A percentile compares a stretch with the other conserved stretches of the same genome.
phyloP scores from a whole-genome alignment of 805 yeast species.

The Clavispora santaluciae region DNA sequence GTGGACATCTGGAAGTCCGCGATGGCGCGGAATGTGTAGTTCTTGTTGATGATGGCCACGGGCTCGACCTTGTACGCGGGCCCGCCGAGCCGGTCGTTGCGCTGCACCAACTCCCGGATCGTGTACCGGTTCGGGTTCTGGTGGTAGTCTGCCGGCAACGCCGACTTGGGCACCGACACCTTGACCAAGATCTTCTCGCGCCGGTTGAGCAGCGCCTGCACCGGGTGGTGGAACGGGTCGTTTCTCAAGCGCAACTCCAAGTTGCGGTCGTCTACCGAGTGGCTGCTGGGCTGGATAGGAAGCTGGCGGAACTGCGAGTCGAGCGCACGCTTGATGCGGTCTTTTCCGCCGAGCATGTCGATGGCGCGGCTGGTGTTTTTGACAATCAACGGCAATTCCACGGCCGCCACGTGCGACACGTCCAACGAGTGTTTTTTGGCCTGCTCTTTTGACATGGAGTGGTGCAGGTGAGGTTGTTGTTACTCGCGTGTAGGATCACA shows the following conservation, averaged over 20 bases:
- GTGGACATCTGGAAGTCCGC: slow-evolving; percentile 81
- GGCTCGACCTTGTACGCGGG: slow-evolving; percentile 48
- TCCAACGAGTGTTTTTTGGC: slow-evolving; percentile 63
- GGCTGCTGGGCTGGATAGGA: slow-evolving; percentile 17
- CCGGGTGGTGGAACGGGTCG: slow-evolving; percentile 55
- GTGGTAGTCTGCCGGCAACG: slow-evolving; percentile 35
- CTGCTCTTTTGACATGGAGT: slow-evolving; percentile 7
- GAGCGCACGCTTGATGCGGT: slow-evolving; percentile 37
- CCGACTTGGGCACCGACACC: slow-evolving; percentile 54
- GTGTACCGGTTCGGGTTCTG: slow-evolving; percentile 31
- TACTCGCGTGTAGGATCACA: too few species aligned
- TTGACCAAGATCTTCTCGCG: slow-evolving; percentile 58
- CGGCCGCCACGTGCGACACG: slow-evolving; percentile 65
- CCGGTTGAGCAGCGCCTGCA: slow-evolving; percentile 47
- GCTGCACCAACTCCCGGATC: slow-evolving; percentile 36
- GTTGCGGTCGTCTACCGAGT: slow-evolving; percentile 27
- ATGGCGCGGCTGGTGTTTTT: slow-evolving; percentile 59
- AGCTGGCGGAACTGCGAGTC: slow-evolving; percentile 26
- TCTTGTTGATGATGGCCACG: slow-evolving; percentile 60
- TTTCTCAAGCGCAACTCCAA: slow-evolving; percentile 38
- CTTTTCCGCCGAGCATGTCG: slow-evolving; percentile 62
- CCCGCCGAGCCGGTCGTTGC: slow-evolving; percentile 21
- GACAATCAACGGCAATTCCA: slow-evolving; percentile 77
- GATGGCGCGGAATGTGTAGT: slow-evolving; percentile 75
- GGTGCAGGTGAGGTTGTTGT: background rate